Evolutionary conservation across 768 basidiomycete species (phyloP), one percentile per base, ranked within the genome.

Genomic region (Rhodosporidiobolus odoratus): DNA sequence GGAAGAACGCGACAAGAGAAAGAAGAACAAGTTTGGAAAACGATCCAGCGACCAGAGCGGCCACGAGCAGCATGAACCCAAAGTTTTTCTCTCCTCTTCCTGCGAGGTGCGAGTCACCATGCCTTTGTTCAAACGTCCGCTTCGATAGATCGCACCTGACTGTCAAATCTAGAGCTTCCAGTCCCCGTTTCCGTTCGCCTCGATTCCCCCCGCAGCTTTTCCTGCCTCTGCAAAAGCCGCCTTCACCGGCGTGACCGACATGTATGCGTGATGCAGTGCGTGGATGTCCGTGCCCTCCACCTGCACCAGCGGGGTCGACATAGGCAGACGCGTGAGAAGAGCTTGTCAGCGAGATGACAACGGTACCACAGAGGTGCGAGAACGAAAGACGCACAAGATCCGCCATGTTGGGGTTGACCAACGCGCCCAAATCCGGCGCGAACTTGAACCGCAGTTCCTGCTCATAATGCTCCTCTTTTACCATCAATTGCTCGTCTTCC

Each of bases 251-350:
- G 69, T 74, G 23, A 76, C 69, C 19, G 75, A 72, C 48, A 75
- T 43, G 27, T 19, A 47, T 6, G 73, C 75, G 23, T 61, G n/a
- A 56, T 73, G 68, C 1, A 76, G 61, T 10, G 73, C 68, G 50
- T 62, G 79, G 41, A 77, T 77, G 68, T 81, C 80, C 16, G 78
- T 76, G 2, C 79, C 79, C 19, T 70, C 76, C 6, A 76, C 75
- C 53, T 80, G 62, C 7, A 19, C 30, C 10, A 75, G 25, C 21
- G 10, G 0, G 23, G 1, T 12, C 32, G n/a, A n/a, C n/a, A n/a
- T n/a, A n/a, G 4, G 50, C n/a, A 52, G 50, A 10, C n/a, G 6
- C 19, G 52, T 1, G 17, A 19, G 40, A 13, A 43, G 21, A 43
- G 43, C 43, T 43, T 21, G 21, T 43, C 43, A 43, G 43, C 43